Percentiles rank a stretch among this genome's conserved stretches.
These are phyloP conservation scores for Leptodontidium sp. DNA, from an alignment of 2,329 filamentous ascomycete genomes.

Conservation along the genomic window DNA sequence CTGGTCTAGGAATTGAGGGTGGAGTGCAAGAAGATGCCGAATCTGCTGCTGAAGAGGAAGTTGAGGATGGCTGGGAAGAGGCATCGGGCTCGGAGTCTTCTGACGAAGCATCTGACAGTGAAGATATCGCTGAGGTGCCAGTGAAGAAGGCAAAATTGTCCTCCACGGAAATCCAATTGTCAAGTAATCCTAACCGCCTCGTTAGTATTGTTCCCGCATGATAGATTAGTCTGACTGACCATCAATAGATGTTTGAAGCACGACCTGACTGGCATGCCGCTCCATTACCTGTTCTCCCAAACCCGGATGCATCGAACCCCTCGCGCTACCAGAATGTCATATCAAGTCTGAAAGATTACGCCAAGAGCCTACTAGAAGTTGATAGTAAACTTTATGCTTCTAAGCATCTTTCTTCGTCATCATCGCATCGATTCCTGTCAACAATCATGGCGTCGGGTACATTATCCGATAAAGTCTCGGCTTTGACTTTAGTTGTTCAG, in stretches of 20 bases:
- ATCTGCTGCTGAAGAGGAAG: conserved; percentile 46
- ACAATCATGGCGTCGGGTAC: conserved; percentile 98
- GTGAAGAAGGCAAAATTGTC: conserved; percentile 20
- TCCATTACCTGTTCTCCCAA: conserved; percentile 60
- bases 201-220: conserved; percentile 40
- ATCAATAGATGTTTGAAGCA: conserved; percentile 62
- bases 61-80: conserved; percentile 48
- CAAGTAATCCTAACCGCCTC: conserved; percentile 45
- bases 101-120: conserved; percentile 22
- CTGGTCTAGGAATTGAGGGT: conserved; percentile 58
- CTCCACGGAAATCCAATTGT: conserved; percentile 7
- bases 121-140: conserved; percentile 13
- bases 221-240: conserved; percentile 42
- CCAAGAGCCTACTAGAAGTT: conserved; percentile 75
- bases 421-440: conserved; percentile 94
- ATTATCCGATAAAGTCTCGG: conserved; percentile 95
- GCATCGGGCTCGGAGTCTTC: conserved; percentile 45
- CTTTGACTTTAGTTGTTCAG: conserved; percentile 90
- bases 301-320: conserved; percentile 53
- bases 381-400: conserved; percentile 80
- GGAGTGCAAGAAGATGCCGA: conserved; percentile 48
- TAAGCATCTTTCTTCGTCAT: conserved; percentile 76
- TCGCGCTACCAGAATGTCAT: conserved; percentile 59
- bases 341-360: conserved; percentile 72
- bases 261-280: conserved; percentile 74